Conservation (phyloP, 768 basidiomycete genomes). For the Russula olivacea region DNA sequence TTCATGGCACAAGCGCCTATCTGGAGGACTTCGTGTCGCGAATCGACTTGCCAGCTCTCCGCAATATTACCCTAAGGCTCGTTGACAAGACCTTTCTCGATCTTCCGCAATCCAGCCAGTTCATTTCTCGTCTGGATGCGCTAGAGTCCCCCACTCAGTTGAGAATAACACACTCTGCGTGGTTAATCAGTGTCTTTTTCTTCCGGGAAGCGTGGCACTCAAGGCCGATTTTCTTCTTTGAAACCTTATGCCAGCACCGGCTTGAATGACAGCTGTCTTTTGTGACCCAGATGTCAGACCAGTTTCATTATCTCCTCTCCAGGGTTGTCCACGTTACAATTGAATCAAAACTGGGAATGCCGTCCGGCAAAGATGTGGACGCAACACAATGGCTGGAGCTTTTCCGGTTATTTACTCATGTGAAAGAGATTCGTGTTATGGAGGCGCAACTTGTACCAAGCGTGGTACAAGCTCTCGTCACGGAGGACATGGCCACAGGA, state of each 20-base stretch:
- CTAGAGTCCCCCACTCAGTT: neutral
- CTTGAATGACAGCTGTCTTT: slow-evolving; percentile 10
- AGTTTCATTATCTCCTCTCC: neutral
- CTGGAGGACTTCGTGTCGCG: slow-evolving; percentile 3
- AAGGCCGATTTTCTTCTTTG: neutral
- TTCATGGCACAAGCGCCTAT: slow-evolving; percentile 3
- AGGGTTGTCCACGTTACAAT: neutral
- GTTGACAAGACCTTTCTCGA: neutral
- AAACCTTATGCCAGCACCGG: neutral
- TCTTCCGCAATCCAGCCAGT: neutral
- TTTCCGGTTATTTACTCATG: neutral
- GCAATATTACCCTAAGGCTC: neutral
- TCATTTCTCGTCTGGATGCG: neutral
- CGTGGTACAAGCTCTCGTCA: neutral
- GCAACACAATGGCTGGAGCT: neutral
- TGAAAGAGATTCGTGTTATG: neutral
- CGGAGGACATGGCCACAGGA: neutral
- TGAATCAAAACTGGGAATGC: no score
- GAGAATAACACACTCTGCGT: neutral
- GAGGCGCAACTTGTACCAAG: neutral
- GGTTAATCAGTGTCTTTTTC: neutral
- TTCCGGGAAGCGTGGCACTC: neutral
- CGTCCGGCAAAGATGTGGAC: neutral
- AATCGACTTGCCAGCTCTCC: neutral
- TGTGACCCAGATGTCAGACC: neutral